Evolutionary conservation across 352 stramenopile species (phyloP).

Genomic region (Phytophthora crassamura): DNA sequence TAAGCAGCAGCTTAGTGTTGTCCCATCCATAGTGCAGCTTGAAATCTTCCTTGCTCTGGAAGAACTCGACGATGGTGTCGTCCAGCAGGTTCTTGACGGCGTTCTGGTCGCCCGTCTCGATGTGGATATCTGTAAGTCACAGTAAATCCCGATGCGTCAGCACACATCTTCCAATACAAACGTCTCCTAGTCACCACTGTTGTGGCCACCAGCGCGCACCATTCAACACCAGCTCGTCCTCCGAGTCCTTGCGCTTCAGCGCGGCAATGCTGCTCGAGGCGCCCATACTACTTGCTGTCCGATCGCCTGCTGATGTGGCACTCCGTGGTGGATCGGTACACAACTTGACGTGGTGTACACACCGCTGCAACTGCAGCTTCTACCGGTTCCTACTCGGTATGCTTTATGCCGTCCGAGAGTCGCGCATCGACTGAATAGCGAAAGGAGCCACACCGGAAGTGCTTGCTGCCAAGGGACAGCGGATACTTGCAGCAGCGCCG

Average conservation of each 20-base stretch:
- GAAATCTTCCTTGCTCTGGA: slow-evolving; percentile 63
- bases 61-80: slow-evolving; percentile 80
- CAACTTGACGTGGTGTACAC: too few relatives aligned
- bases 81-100: slow-evolving; percentile 89
- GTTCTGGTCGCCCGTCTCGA: slow-evolving; percentile 87
- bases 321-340: neutral
- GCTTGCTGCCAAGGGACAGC: slow-evolving; percentile 29
- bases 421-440: slow-evolving; percentile 16
- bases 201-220: slow-evolving; percentile 37
- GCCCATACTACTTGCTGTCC: slow-evolving; percentile 42
- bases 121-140: slow-evolving; percentile 46
- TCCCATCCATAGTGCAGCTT: slow-evolving; percentile 81
- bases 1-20: slow-evolving; percentile 84
- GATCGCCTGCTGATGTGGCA: slow-evolving; percentile 40
- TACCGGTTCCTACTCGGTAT: neutral
- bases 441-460: slow-evolving; percentile 25
- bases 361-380: neutral
- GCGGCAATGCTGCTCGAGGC: slow-evolving; percentile 45
- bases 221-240: slow-evolving; percentile 72
- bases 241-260: slow-evolving; percentile 57
- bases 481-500: slow-evolving; percentile 10
- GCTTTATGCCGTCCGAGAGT: slow-evolving; percentile 24
- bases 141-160: neutral
- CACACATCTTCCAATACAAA: neutral
- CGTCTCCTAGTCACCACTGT: neutral